Evolutionary conservation across 2,329 filamentous ascomycete species (phyloP), one percentile per base, ranked within the genome.

Genomic region (Decorospora gaudefroyi): DNA sequence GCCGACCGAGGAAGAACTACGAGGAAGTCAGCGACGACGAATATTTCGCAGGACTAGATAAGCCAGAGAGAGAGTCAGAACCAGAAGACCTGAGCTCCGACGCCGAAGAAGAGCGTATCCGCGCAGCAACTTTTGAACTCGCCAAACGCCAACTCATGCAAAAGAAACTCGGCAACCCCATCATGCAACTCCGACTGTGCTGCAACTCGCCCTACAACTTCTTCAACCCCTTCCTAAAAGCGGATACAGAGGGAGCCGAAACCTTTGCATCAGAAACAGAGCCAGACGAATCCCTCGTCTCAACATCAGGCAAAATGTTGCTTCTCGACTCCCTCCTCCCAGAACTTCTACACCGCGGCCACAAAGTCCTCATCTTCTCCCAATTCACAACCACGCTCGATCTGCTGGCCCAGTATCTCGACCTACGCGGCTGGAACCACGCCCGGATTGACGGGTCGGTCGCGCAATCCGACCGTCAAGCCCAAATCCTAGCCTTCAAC

Each of bases 141-240:
- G 91, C 90, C 0, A 95, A 92, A 67, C 86, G 88, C 41, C 89
- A 96, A 67, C 88, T 97, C n/a, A 78, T 84, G 3, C 82, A 83
- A 29, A 97, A 97, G 74, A 96, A 95, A 63, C 78, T 97, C 1
- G 91, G 93, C 32, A 99, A 99, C 56, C 88, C 90, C 0, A 74
- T 97, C 13, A 90, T 96, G 78, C 93, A 99, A 67, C 82, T 96
- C 3, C 87, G 93, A 0, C 80, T 96, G 0, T 90, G 89, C 8
- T 97, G 93, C 71, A 96, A 99, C 69, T 89, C 85, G 0, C 93
- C 93, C 0, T 91, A 96, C 71, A 95, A 96, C 65, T 97, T 99
- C 68, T 97, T 95, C 72, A 95, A 90, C 65, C 92, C 93, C 0
- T 97, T 92, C 53, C 54, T 68, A 11, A 54, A 59, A 16, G 62